Evolutionary conservation across 2,329 filamentous ascomycete genomes (phyloP).

Genomic region (Aspergillus sp.): DNA sequence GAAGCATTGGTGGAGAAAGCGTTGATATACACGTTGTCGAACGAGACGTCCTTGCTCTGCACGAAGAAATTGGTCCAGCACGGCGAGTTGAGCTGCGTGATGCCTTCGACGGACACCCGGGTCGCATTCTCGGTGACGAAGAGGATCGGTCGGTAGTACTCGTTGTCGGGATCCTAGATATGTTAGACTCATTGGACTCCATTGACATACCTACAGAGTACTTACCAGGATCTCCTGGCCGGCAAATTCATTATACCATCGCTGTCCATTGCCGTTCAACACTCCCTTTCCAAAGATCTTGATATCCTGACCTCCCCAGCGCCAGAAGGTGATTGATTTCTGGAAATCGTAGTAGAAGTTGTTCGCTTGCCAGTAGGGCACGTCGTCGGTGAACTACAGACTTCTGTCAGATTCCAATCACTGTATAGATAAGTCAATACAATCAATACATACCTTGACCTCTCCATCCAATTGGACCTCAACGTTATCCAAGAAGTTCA

Average conservation of each 20-base stretch:
- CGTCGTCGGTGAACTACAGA: slow-evolving; percentile 47
- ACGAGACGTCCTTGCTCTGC: slow-evolving; percentile 55
- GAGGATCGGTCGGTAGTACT: slow-evolving; percentile 59
- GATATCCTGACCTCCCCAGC: slow-evolving; percentile 63
- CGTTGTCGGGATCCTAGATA: slow-evolving; percentile 50
- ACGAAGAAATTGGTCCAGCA: slow-evolving; percentile 66
- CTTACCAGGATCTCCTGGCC: slow-evolving; percentile 38
- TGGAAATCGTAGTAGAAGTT: slow-evolving; percentile 54
- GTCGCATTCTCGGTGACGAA: slow-evolving; percentile 64
- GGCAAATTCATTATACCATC: slow-evolving; percentile 52
- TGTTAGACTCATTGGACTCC: not conserved
- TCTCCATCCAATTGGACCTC: slow-evolving; percentile 61
- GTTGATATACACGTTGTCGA: slow-evolving; percentile 56
- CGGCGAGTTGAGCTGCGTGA: slow-evolving; percentile 60
- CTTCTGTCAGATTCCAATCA: not conserved
- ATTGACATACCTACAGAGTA: not conserved
- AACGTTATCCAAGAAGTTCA: slow-evolving; percentile 59
- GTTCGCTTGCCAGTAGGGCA: slow-evolving; percentile 51
- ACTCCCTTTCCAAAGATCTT: slow-evolving; percentile 59
- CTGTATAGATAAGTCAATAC: not conserved
- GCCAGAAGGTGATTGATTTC: slow-evolving; percentile 62
- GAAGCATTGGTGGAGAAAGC: slow-evolving; percentile 52
- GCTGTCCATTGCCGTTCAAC: slow-evolving; percentile 57
- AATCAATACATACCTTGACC: slow-evolving; percentile 40
- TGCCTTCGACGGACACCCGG: slow-evolving; percentile 57